Percentiles rank a stretch among this genome's conserved stretches.
These are phyloP conservation scores for Lagerstroemia speciosa DNA, from an alignment of 345 rosid species.

Conservation along the genomic window DNA sequence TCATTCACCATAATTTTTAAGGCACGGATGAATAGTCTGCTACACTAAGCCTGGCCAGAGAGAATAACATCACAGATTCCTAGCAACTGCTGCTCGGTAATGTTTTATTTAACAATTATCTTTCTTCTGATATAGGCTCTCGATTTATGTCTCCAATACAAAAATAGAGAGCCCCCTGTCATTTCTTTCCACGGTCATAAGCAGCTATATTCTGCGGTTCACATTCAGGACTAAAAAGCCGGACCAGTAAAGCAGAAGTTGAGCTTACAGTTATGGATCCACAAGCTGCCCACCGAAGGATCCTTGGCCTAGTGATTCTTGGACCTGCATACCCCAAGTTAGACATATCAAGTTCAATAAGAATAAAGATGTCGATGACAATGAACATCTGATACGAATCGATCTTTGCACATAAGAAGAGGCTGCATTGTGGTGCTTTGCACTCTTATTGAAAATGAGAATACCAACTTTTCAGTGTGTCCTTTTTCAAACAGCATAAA, in stretches of 20 bases:
- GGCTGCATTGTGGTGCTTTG: background rate
- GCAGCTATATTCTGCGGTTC: conserved; percentile 94
- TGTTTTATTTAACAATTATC: background rate
- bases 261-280: conserved; percentile 72
- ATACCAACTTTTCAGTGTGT: background rate
- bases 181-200: conserved; percentile 35
- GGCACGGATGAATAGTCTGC: background rate
- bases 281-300: conserved; percentile 82
- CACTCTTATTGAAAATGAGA: background rate
- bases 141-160: background rate
- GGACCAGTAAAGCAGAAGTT: conserved; percentile 59
- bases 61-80: background rate
- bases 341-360: background rate
- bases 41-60: background rate
- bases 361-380: background rate
- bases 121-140: background rate
- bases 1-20: background rate
- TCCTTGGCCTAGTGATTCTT: conserved; percentile 52
- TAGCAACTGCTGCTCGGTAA: background rate
- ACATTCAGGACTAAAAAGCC: conserved; percentile 83
- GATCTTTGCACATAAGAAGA: background rate
- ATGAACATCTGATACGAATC: background rate
- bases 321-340: conserved; percentile 35
- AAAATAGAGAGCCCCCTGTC: background rate
- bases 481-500: background rate